A percentile compares a stretch with the other conserved stretches of the same genome.
phyloP scores from a whole-genome alignment of 352 stramenopile species.

The Blastocystis sp. region DNA sequence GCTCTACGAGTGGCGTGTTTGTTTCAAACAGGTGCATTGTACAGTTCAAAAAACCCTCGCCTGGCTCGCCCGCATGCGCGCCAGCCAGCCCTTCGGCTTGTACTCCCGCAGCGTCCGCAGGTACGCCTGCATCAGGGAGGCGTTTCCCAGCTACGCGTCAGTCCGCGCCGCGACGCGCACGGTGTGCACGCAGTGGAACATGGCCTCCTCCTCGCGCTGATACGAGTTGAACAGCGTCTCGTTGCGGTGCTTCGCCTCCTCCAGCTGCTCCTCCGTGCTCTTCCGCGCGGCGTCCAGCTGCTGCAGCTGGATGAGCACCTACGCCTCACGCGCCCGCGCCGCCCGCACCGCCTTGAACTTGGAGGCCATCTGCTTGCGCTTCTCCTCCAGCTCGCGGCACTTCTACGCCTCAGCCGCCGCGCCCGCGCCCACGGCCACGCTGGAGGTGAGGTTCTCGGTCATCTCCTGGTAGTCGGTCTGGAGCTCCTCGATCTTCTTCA shows the following conservation, averaged over 20 bases:
- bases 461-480: conserved; percentile 58
- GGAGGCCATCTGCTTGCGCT: background rate
- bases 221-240: background rate
- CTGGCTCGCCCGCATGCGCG: conserved; percentile 44
- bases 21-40: conserved; percentile 26
- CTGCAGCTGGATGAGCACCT: conserved; percentile 46
- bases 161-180: background rate
- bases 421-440: background rate
- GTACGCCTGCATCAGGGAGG: conserved; percentile 38
- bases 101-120: conserved; percentile 20
- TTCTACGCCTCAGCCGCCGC: conserved; percentile 6
- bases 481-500: conserved; percentile 56
- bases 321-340: background rate
- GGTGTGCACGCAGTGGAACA: conserved; percentile 58
- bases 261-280: background rate
- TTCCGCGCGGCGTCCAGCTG: conserved; percentile 37
- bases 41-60: conserved; percentile 12
- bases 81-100: conserved; percentile 55
- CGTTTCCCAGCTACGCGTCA: conserved; percentile 44
- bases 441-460: background rate
- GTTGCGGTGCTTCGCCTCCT: conserved; percentile 33
- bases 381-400: conserved; percentile 58
- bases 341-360: conserved; percentile 53
- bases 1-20: conserved; percentile 38
- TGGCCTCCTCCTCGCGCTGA: conserved; percentile 35